A percentile compares a stretch with the other conserved stretches of the same genome.
phyloP scores from a whole-genome alignment of 441 rosid genomes.

The Eruca vesicaria region DNA sequence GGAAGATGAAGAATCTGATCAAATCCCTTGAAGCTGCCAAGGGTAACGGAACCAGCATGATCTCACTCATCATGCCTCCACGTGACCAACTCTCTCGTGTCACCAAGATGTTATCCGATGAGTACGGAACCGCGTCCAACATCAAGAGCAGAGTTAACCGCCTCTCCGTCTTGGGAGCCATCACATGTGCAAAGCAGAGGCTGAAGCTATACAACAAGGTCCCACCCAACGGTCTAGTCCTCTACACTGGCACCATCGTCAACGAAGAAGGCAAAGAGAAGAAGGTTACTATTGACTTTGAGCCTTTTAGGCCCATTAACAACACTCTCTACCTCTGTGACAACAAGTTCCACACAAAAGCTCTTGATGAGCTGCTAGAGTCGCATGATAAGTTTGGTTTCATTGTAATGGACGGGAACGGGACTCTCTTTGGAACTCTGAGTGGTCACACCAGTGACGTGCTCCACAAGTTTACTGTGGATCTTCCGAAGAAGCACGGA shows the following conservation, averaged over 20 bases:
- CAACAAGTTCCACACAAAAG: conserved; percentile 81
- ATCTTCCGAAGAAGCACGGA: conserved; percentile 87
- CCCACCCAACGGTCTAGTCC: conserved; percentile 81
- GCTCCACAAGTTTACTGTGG: conserved; percentile 77
- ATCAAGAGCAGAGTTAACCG: conserved; percentile 89
- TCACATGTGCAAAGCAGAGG: conserved; percentile 82
- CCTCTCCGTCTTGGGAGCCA: conserved; percentile 85
- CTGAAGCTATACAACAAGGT: conserved; percentile 79
- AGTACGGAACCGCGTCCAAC: conserved; percentile 84
- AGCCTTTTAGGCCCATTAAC: conserved; percentile 77
- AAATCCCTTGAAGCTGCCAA: conserved; percentile 77
- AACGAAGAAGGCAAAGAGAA: conserved; percentile 84
- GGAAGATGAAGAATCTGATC: conserved; percentile 85
- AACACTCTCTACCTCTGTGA: conserved; percentile 78
- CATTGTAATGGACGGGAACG: conserved; percentile 86
- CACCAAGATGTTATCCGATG: conserved; percentile 84
- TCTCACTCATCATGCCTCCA: conserved; percentile 77
- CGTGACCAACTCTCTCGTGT: conserved; percentile 79
- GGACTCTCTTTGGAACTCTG: conserved; percentile 80
- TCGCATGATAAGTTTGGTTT: conserved; percentile 87
- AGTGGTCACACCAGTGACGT: conserved; percentile 82
- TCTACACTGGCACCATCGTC: conserved; percentile 77
- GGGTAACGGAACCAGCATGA: conserved; percentile 94
- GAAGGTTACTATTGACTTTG: conserved; percentile 80
- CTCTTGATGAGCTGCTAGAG: conserved; percentile 69